Conservation (phyloP, 2,329 filamentous ascomycete species). For the Phialophora tarda region DNA sequence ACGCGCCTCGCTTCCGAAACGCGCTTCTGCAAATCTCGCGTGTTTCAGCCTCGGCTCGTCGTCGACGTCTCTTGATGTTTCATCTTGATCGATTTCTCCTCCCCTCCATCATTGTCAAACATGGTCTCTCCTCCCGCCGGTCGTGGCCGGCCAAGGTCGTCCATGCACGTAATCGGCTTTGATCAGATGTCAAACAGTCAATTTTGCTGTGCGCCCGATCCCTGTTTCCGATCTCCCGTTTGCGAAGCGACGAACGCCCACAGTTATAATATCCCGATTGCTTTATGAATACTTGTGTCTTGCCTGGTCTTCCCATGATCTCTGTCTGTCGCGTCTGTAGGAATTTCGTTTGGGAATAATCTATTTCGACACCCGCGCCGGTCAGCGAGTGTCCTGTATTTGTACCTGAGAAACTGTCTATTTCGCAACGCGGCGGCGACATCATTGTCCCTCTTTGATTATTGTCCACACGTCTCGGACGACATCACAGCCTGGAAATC, state of each 20-base stretch:
- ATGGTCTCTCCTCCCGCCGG: background rate
- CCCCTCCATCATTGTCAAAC: constrained; percentile 23
- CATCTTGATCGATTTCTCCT: constrained; percentile 11
- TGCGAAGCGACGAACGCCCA: constrained; percentile 5
- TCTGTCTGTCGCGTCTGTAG: background rate
- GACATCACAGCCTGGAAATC: background rate
- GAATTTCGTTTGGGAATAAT: constrained; percentile 2
- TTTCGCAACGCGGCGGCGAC: background rate
- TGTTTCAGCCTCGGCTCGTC: constrained; percentile 20
- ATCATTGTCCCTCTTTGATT: background rate
- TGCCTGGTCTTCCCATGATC: background rate
- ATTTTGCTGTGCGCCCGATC: constrained; percentile 17
- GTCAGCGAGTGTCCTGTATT: constrained; percentile 19
- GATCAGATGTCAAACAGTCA: constrained; percentile 23
- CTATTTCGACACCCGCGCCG: constrained; percentile 13
- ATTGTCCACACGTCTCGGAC: background rate
- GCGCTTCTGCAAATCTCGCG: constrained; percentile 5
- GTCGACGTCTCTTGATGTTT: constrained; percentile 4
- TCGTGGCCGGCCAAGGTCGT: constrained; percentile 25
- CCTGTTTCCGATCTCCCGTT: constrained; percentile 8
- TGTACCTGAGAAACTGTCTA: background rate
- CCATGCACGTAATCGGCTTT: constrained; percentile 17
- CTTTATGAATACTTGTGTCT: constrained; percentile 25
- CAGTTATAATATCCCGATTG: background rate
- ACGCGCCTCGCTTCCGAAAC: constrained; percentile 7